Conservation (phyloP, 169 alveolate species). For the Ichthyophthirius multifiliis region DNA sequence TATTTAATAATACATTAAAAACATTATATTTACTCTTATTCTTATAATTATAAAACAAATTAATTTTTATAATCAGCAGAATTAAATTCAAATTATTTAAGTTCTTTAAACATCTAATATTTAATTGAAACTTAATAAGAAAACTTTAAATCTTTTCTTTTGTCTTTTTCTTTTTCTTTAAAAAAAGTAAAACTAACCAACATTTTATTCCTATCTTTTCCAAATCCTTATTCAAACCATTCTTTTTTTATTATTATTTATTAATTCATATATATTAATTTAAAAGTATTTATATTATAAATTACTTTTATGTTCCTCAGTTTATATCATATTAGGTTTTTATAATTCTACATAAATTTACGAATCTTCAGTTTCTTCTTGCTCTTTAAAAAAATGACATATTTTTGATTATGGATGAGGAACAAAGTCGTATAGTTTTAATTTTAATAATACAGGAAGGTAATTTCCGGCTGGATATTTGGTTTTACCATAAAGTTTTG, state of each 20-base stretch:
- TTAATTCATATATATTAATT: too few species aligned
- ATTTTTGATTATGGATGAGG: constrained; percentile 13
- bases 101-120: not conserved
- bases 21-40: not conserved
- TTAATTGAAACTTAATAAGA: not conserved
- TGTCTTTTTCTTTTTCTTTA: not conserved
- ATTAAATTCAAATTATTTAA: constrained; percentile 7
- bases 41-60: not conserved
- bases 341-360: not conserved
- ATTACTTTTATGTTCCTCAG: constrained; percentile 12
- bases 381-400: not conserved
- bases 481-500: constrained; percentile 29
- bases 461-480: constrained; percentile 41
- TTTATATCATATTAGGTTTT: not conserved
- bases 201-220: constrained; percentile 11
- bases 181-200: not conserved
- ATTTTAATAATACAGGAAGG: constrained; percentile 15
- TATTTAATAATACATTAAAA: not conserved
- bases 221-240: constrained; percentile 18
- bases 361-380: not conserved
- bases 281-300: not conserved
- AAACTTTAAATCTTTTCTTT: not conserved
- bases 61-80: not conserved
- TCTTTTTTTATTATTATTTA: not conserved
- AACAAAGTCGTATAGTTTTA: not conserved